phyloP scores from a whole-genome alignment of 1,284 basidiomycete genomes.

The Malassezia slooffiae region DNA sequence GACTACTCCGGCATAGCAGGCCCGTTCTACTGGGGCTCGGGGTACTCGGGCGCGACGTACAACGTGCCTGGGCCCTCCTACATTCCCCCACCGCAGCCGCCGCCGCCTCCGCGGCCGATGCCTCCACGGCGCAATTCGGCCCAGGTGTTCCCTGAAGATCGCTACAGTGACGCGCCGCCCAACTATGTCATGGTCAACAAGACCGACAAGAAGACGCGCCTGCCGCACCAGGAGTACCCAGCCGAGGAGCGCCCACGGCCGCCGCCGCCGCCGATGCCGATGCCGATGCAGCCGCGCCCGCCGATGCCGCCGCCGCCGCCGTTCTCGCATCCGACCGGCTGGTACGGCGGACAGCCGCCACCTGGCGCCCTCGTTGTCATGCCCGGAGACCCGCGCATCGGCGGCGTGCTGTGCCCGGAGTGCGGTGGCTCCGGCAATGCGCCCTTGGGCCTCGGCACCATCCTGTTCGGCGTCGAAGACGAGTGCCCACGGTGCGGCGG shows the following conservation, averaged over 20 bases:
- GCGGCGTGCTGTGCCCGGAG: conserved; percentile 18
- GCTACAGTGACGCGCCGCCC: conserved; percentile 8
- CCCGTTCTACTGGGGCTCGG: no score
- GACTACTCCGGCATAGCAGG: no score
- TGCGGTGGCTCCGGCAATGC: conserved; percentile 16
- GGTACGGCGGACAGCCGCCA: conserved; percentile 11
- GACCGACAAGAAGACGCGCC: background rate
- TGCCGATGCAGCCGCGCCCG: background rate
- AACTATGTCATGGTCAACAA: conserved; percentile 1
- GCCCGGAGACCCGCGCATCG: conserved; percentile 25
- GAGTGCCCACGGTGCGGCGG: conserved; percentile 15
- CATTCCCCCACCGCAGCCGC: background rate
- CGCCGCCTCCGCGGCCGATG: background rate
- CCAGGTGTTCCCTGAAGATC: conserved; percentile 4
- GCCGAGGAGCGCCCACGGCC: background rate
- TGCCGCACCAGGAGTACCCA: conserved; percentile 8
- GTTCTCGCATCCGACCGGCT: background rate
- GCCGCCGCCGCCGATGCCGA: background rate
- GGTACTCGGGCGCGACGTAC: no score
- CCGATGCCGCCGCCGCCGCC: background rate
- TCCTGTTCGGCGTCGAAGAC: conserved; percentile 3
- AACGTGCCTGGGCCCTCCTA: no score
- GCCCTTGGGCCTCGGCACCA: background rate
- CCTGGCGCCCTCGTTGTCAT: conserved; percentile 14
- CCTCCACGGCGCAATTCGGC: background rate